phyloP scores from a whole-genome alignment of 2,329 filamentous ascomycete species.

The Colletotrichum scovillei region DNA sequence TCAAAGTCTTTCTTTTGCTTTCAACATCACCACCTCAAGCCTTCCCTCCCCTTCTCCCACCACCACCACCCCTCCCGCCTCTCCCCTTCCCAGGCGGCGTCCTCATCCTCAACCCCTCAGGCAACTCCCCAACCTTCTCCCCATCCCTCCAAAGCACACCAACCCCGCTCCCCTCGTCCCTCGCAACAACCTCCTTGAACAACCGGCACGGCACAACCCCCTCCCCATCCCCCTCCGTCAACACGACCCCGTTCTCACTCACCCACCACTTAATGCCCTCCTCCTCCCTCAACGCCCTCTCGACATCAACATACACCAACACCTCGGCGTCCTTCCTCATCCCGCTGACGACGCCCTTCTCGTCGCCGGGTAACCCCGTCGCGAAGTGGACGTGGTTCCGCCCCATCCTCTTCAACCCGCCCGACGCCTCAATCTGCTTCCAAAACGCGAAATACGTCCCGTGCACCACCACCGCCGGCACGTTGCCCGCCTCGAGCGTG shows the following conservation, averaged over 20 bases:
- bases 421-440: conserved; percentile 77
- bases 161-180: conserved; percentile 55
- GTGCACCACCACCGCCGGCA: conserved; percentile 81
- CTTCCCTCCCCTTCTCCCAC: conserved; percentile 43
- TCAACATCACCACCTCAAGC: neutral
- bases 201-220: conserved; percentile 74
- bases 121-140: conserved; percentile 73
- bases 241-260: conserved; percentile 81
- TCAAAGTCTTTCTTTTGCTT: neutral
- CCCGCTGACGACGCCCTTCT: conserved; percentile 73
- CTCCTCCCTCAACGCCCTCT: conserved; percentile 70
- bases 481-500: conserved; percentile 63
- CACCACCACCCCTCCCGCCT: conserved; percentile 45
- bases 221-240: conserved; percentile 69
- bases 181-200: conserved; percentile 77
- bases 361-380: conserved; percentile 71
- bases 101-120: conserved; percentile 63
- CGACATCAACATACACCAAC: conserved; percentile 81
- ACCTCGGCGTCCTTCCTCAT: conserved; percentile 84
- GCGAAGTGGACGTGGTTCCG: conserved; percentile 93
- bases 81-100: conserved; percentile 61
- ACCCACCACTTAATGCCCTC: conserved; percentile 76
- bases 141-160: conserved; percentile 80
- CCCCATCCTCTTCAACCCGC: conserved; percentile 84
- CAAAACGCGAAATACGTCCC: conserved; percentile 90